phyloP scores from a whole-genome alignment of 345 rosid genomes.

The Geranium rotundifolium region DNA sequence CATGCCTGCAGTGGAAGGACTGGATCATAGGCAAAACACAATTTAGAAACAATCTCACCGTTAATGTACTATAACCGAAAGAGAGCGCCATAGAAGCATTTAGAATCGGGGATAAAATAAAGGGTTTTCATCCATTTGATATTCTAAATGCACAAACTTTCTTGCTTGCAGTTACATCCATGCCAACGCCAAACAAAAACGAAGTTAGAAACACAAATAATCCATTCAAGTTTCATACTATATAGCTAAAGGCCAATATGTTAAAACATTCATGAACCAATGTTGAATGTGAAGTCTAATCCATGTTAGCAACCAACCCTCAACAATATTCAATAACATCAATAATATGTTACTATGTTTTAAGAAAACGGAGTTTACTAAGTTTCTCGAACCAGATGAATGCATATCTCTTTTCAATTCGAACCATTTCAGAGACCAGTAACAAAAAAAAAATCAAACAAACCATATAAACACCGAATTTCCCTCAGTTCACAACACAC shows the following conservation, averaged over 20 bases:
- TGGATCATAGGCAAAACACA: conserved; percentile 27
- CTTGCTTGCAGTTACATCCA: neutral
- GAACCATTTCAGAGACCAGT: too few species aligned
- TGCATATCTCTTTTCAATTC: too few species aligned
- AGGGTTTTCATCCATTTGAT: neutral
- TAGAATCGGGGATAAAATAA: too few species aligned
- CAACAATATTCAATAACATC: neutral
- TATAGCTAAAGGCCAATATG: neutral
- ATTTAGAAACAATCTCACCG: conserved; percentile 10
- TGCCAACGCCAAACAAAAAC: too few species aligned
- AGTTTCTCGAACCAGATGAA: neutral
- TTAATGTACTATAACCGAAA: too few species aligned
- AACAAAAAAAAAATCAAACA: too few species aligned
- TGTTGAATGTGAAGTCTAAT: neutral
- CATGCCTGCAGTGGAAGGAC: conserved; percentile 65
- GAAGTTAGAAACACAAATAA: neutral
- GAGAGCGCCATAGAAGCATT: too few species aligned
- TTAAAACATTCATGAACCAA: neutral
- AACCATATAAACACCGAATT: too few species aligned
- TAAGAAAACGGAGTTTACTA: neutral
- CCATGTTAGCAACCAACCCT: neutral
- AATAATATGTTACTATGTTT: neutral
- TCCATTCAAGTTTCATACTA: neutral
- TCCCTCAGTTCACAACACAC: too few species aligned
- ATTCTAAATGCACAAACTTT: neutral